Conservation (phyloP, 257 asterid species). For the Solanum habrochaites region DNA sequence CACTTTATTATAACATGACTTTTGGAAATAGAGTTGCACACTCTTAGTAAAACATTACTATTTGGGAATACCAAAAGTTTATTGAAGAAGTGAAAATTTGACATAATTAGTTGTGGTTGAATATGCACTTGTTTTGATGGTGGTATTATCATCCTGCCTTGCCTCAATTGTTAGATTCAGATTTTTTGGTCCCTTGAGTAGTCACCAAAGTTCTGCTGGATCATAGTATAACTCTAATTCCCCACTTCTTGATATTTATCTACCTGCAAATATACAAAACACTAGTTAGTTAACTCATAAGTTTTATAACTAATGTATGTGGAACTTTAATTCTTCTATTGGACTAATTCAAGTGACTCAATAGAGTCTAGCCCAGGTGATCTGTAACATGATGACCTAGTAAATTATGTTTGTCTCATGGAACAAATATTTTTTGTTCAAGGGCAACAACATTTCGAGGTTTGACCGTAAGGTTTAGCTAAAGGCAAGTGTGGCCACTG, state of each 20-base stretch:
- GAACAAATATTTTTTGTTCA: not conserved
- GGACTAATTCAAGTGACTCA: not conserved
- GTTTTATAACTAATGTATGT: too few relatives aligned
- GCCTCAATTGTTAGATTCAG: not conserved
- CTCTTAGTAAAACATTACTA: not conserved
- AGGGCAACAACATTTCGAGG: not conserved
- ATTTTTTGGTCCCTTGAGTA: slow-evolving; percentile 27
- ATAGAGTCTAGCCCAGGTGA: not conserved
- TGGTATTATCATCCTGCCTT: not conserved
- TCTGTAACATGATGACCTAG: not conserved
- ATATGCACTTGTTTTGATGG: too few relatives aligned
- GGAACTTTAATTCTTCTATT: not conserved
- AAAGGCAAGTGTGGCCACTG: not conserved
- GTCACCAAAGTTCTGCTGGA: slow-evolving; percentile 57
- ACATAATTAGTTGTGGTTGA: not conserved
- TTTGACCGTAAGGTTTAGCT: not conserved
- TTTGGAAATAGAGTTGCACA: too few relatives aligned
- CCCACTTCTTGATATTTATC: too few relatives aligned
- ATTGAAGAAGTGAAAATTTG: not conserved
- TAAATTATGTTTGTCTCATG: not conserved
- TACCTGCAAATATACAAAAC: too few relatives aligned
- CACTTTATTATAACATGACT: too few relatives aligned
- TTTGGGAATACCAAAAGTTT: too few relatives aligned
- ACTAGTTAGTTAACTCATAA: not conserved
- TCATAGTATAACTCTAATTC: slow-evolving; percentile 74